phyloP scores from a whole-genome alignment of 345 rosid species.

The Aethionema arabicum region DNA sequence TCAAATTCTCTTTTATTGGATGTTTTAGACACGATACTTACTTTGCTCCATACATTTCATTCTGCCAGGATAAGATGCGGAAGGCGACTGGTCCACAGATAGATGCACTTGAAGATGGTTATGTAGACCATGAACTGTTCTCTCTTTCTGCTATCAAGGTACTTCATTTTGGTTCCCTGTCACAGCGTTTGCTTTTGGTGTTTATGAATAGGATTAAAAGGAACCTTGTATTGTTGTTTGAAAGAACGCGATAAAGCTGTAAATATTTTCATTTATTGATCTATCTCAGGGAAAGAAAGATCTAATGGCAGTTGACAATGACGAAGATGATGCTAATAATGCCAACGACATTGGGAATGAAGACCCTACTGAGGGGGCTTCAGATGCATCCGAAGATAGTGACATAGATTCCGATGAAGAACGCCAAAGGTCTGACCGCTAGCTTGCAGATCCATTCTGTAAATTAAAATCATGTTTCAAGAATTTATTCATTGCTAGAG shows the following conservation, averaged over 20 bases:
- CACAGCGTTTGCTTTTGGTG: neutral
- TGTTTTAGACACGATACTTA: neutral
- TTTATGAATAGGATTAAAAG: neutral
- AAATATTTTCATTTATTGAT: constrained; percentile 5
- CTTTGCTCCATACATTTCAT: constrained; percentile 1
- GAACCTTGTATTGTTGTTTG: constrained; percentile 1
- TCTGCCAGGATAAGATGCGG: constrained; percentile 74
- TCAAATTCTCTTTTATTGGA: neutral
- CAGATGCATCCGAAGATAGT: constrained; percentile 50
- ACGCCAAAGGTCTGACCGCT: constrained; percentile 50
- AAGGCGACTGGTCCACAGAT: constrained; percentile 76
- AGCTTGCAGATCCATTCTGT: neutral
- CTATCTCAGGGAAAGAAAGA: constrained; percentile 75
- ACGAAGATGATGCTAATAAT: constrained; percentile 49
- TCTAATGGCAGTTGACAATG: constrained; percentile 69
- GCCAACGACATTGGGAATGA: constrained; percentile 55
- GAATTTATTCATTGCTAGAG: constrained; percentile 17
- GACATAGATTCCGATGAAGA: constrained; percentile 85
- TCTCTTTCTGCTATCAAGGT: constrained; percentile 96
- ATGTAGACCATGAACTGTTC: constrained; percentile 69
- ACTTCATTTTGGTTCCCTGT: constrained; percentile 8
- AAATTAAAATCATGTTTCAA: neutral
- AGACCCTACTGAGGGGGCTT: constrained; percentile 34
- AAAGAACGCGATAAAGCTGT: neutral
- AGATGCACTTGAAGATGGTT: constrained; percentile 86